Base-by-base conservation (phyloP, 2,329 filamentous ascomycete species). In the Fusarium odoratissimum region DNA sequence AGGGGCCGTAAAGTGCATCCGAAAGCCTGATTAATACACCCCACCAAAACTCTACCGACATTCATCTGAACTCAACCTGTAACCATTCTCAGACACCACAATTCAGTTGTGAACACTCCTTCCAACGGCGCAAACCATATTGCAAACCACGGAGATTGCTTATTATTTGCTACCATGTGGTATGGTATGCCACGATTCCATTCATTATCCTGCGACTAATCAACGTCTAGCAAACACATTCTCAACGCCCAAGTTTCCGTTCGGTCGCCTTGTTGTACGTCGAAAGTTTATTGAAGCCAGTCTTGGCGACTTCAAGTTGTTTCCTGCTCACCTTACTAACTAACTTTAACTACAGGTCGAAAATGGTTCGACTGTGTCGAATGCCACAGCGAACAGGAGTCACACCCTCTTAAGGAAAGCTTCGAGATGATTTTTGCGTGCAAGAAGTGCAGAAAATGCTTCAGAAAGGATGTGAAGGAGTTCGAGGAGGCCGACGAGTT, bases 281-380 rank as follows among this genome's bases (percentile, higher is more conserved):
- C 41, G 45, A 52, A 48, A 55, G 38, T 42, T 40, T 31, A 25
- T 25, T 35, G 17, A 45, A 51, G 38, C 31, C 54, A 40, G 23
- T 55, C 38, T 35, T 37, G 16, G 14, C 37, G 45, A 17, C 41
- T 51, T 44, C 46, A 19, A 45, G 30, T 40, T 25, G 7, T 35
- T 21, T 14, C 19, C 10, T 11, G 42, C 21, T 10, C 35, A 33
- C n/a, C 17, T 23, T 23, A 14, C 23, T n/a, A 13, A 37, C 54
- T 67, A 30, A 73, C 33, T 25, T 25, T 17, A n/a, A n/a, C 31
- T 44, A 21, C 54, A 95, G 94, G 94, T 86, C 90, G 91, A 69
- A 98, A 97, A 87, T 99, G 97, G 97, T 99, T 98, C 85, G 96
- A 99, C 86, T 99, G 96, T 84, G 93, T 94, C 73, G 93, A 98